Base-by-base conservation (phyloP, 2,329 filamentous ascomycete species). In the Fusarium multiceps region DNA sequence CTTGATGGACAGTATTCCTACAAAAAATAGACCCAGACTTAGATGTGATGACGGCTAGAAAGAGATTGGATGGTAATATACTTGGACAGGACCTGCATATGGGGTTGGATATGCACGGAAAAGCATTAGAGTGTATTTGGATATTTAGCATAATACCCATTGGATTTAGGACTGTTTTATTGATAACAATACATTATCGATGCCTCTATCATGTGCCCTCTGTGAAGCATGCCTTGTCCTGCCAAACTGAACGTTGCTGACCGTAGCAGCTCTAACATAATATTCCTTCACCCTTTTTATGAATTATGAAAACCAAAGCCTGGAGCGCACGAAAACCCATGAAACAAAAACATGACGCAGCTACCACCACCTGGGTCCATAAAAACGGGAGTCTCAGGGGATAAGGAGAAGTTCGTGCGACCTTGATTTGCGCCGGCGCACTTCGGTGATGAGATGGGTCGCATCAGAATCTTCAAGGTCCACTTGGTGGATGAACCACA, bases 361-460 rank as follows among this genome's bases (percentile, higher is more conserved):
- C 12, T 25, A 42, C 21, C 18, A 42, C 27, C 9, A 23, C 30
- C 42, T 41, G 42, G 27, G n/a, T 34, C 42, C 53, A 53, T 51
- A 56, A 28, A 30, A 47, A 61, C 53, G 56, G 23, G 49, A 56
- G 50, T 63, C 46, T 50, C 72, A 66, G 53, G 73, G 65, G 50
- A 64, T 64, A 27, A 58, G 50, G 61, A 61, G 59, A 64, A 43
- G 70, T 71, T 69, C 61, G 68, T 74, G 68, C 61, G 46, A 56
- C 59, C 53, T 58, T 59, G 25, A 42, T 57, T 61, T 46, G 47
- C 21, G 28, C 58, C 73, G 72, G 68, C 57, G 64, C 63, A 57
- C 54, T 57, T 75, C 72, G 71, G 73, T 54, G 73, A 75, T 69
- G 58, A 71, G 63, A 48, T 68, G 72, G 71, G 72, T 67, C 69